A percentile compares a stretch with the other conserved stretches of the same genome.
Conservation (phyloP, 73 alveolate genomes). For the Paramecium biaurelia region DNA sequence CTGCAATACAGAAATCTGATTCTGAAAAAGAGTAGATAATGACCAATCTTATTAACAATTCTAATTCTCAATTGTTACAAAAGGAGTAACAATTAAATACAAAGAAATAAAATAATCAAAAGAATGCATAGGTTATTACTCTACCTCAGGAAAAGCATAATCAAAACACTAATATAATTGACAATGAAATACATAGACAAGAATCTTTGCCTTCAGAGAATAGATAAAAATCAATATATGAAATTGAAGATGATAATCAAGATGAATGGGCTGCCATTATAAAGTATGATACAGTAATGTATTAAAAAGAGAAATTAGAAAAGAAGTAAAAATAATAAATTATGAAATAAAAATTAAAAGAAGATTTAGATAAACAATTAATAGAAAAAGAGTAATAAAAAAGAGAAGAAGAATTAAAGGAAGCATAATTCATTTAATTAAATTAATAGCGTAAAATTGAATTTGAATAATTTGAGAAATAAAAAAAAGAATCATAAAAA, state of each 20-base stretch:
- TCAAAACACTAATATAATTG: not conserved
- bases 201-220: not conserved
- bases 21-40: not conserved
- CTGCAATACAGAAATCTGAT: not conserved
- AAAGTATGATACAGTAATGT: not conserved
- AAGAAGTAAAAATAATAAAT: not conserved
- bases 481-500: not conserved
- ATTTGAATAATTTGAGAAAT: not conserved
- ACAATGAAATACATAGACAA: not conserved
- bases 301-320: not conserved
- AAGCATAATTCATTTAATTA: not conserved
- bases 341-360: not conserved
- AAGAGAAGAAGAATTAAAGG: not conserved
- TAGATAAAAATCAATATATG: not conserved
- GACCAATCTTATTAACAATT: not conserved
- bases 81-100: not conserved
- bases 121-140: not conserved
- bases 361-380: constrained; percentile 24
- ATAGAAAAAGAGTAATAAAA: not conserved
- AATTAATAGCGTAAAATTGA: not conserved
- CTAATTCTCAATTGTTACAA: not conserved
- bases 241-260: not conserved
- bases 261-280: constrained; percentile 35
- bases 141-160: not conserved
- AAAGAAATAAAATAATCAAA: not conserved